Percentiles rank a stretch among this genome's conserved stretches.
Evolutionary conservation across 1,284 basidiomycete species (phyloP).

Genomic region (Chalciporus piperatoides): DNA sequence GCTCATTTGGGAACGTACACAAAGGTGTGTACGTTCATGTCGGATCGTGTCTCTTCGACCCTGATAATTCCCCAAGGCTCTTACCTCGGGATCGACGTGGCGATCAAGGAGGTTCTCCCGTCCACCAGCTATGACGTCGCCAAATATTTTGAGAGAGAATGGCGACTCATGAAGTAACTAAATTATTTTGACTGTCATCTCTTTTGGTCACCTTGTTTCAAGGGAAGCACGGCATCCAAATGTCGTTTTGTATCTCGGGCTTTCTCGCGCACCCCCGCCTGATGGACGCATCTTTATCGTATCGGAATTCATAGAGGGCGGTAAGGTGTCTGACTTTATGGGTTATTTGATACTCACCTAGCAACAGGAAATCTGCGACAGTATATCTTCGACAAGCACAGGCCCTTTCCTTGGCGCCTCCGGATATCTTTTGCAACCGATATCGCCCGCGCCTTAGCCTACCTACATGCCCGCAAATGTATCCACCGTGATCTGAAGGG

Average conservation of each 20-base stretch:
- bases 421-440: conserved; percentile 94
- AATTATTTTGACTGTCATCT: neutral
- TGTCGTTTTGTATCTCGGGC: conserved; percentile 91
- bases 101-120: conserved; percentile 92
- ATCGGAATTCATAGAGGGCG: conserved; percentile 85
- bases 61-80: conserved; percentile 47
- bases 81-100: conserved; percentile 94
- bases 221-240: conserved; percentile 87
- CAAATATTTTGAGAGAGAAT: conserved; percentile 98
- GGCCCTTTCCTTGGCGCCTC: conserved; percentile 86
- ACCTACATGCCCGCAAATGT: conserved; percentile 90
- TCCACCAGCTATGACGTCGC: conserved; percentile 88
- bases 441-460: conserved; percentile 91
- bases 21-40: conserved; percentile 52
- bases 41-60: neutral
- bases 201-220: conserved; percentile 9
- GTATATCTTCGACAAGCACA: conserved; percentile 78
- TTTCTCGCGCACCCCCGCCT: conserved; percentile 80
- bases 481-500: conserved; percentile 91
- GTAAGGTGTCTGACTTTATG: conserved; percentile 26
- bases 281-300: conserved; percentile 87
- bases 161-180: conserved; percentile 84
- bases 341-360: conserved; percentile 7
- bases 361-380: conserved; percentile 70
- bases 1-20: conserved; percentile 92